Percentiles rank a stretch among this genome's conserved stretches.
Conservation (phyloP, 2,329 filamentous ascomycete species). For the Stagonosporopsis cucurbitacearum region DNA sequence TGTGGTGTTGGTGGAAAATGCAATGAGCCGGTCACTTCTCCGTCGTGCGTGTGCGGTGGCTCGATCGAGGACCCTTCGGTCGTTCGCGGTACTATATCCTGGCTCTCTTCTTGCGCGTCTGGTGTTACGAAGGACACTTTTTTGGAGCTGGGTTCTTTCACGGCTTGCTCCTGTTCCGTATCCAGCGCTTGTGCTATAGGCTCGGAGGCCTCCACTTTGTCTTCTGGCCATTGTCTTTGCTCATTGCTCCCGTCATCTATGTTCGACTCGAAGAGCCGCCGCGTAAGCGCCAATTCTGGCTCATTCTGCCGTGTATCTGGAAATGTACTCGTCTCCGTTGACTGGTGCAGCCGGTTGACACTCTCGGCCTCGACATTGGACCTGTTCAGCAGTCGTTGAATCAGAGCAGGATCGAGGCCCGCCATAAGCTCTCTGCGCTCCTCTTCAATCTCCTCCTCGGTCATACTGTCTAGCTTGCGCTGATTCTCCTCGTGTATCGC, state of each 20-base stretch:
- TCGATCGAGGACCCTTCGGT: slow-evolving; percentile 3
- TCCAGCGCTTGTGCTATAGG: not conserved
- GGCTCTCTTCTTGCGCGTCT: slow-evolving; percentile 6
- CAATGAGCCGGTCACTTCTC: slow-evolving; percentile 57
- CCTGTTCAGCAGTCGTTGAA: slow-evolving; percentile 77
- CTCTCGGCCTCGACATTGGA: slow-evolving; percentile 75
- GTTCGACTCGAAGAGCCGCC: slow-evolving; percentile 5
- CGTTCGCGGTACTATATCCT: not conserved
- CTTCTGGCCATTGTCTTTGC: slow-evolving; percentile 20
- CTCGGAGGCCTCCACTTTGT: slow-evolving; percentile 1
- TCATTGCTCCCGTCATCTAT: slow-evolving; percentile 14
- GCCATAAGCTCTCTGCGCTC: slow-evolving; percentile 81
- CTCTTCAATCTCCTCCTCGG: slow-evolving; percentile 77
- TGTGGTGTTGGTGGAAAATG: slow-evolving; percentile 67
- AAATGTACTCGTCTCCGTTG: slow-evolving; percentile 7
- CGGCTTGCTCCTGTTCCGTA: not conserved
- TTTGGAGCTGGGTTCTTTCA: slow-evolving; percentile 27
- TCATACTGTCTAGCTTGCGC: slow-evolving; percentile 77
- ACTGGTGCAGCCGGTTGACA: slow-evolving; percentile 49
- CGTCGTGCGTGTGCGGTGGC: slow-evolving; percentile 71
- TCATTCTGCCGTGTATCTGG: slow-evolving; percentile 18
- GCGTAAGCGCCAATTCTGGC: not conserved
- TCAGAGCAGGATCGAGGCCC: slow-evolving; percentile 74
- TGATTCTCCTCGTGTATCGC: slow-evolving; percentile 85
- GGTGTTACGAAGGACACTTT: slow-evolving; percentile 45